A percentile compares a stretch with the other conserved stretches of the same genome.
phyloP scores from a whole-genome alignment of 2,329 filamentous ascomycete species.

The Ascochyta rabiei region DNA sequence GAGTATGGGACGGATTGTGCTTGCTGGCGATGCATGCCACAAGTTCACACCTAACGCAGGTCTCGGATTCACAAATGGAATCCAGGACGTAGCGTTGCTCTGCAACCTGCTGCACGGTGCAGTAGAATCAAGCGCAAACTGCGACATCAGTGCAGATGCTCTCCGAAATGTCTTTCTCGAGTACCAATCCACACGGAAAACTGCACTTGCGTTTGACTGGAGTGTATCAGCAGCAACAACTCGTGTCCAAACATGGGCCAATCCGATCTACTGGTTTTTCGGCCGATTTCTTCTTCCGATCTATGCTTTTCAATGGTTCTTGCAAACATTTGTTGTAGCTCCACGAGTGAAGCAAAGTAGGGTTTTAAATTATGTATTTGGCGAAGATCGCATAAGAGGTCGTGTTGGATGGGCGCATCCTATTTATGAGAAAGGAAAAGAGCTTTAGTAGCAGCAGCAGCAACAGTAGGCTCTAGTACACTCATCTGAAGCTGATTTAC shows the following conservation, averaged over 20 bases:
- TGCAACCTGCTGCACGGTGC: neutral
- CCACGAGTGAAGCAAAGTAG: neutral
- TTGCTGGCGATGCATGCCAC: slow-evolving; percentile 17
- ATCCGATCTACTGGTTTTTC: neutral
- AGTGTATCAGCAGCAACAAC: neutral
- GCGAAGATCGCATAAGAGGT: neutral
- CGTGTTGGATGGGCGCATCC: too few species aligned
- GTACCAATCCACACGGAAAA: neutral
- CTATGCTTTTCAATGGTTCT: neutral
- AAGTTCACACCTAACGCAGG: slow-evolving; percentile 19
- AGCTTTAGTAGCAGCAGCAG: too few species aligned
- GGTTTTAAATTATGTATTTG: neutral
- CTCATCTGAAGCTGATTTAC: neutral
- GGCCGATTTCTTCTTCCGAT: neutral
- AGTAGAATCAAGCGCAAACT: neutral
- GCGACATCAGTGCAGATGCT: neutral
- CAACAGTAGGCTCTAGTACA: neutral
- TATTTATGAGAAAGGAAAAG: too few species aligned
- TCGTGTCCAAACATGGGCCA: neutral
- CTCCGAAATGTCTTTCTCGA: neutral
- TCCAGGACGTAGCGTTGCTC: neutral
- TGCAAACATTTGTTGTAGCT: neutral
- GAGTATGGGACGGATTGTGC: slow-evolving; percentile 7
- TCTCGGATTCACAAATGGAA: slow-evolving; percentile 16
- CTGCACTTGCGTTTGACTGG: neutral